Evolutionary conservation across 441 rosid species (phyloP), one percentile per base, ranked within the genome.

Genomic region (Populus trichocarpa): DNA sequence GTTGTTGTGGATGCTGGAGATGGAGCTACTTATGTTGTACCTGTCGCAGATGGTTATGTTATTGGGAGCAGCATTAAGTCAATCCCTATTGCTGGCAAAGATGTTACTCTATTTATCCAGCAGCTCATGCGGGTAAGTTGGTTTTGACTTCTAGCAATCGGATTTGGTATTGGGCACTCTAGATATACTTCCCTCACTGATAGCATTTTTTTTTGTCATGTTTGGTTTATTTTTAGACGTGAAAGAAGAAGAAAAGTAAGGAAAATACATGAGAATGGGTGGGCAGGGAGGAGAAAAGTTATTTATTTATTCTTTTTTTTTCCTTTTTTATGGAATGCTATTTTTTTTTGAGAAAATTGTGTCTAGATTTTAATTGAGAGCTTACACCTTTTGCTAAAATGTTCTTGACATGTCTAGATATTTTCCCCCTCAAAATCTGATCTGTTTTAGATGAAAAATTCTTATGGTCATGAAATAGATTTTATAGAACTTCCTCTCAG

Each of bases 21-120:
- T 83, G 99, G 99, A 67, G 94, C 99, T 38, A 90, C 97, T 74
- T 95, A 88, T 83, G 87, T 96, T 72, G 99, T 96, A 68, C 99
- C 98, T n/a, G 98, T 96, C 76, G 99, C 98, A 76, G 99, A 96
- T 77, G 99, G 99, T 80, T 96, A 96, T 88, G 99, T 96, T 68
- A 96, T 96, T 71, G 98, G 90, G 75, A 91, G 99, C 89, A 92
- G 98, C 91, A 96, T 94, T 77, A 96, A 90, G 85, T 90, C 98
- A 1, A 76, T 96, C 70, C 99, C 98, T 6, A 88, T 96, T 82
- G 90, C 99, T 38, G 98, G 99, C 68, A 90, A 88, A 87, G 99
- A 94, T 89, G 96, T 94, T 70, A 88, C 96, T 73, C 92, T 89
- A 78, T 96, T 94, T 81, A 90, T 94, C 80, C 98, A 96, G 87